Percentiles rank a stretch among this genome's conserved stretches.
Conservation (phyloP, 768 basidiomycete genomes). For the Calocera cornea region DNA sequence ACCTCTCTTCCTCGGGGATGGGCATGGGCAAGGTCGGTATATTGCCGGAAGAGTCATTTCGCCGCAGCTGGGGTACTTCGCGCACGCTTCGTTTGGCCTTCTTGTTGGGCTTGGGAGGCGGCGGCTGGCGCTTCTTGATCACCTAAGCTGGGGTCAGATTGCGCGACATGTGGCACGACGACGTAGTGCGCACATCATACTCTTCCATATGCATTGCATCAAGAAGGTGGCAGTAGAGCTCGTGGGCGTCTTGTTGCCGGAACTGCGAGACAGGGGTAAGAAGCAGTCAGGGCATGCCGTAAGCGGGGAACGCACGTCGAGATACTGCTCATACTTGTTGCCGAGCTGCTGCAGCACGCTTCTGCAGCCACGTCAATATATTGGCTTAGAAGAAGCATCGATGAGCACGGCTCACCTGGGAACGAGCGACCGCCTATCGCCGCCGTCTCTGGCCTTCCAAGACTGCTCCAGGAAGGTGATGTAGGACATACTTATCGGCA, state of each 20-base stretch:
- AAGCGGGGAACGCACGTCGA: constrained; percentile 34
- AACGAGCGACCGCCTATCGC: constrained; percentile 41
- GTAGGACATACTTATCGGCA: constrained; percentile 62
- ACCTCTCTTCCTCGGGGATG: constrained; percentile 33
- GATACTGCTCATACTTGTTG: constrained; percentile 83
- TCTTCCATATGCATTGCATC: constrained; percentile 95
- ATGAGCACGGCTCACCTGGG: constrained; percentile 33
- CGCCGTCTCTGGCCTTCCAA: constrained; percentile 47
- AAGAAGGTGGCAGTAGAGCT: constrained; percentile 75
- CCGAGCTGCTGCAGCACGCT: constrained; percentile 54
- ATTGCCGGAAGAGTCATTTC: background rate
- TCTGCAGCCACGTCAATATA: constrained; percentile 25
- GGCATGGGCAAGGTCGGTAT: constrained; percentile 1
- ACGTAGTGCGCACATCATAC: constrained; percentile 46
- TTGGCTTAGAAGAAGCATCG: constrained; percentile 3
- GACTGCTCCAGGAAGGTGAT: constrained; percentile 44
- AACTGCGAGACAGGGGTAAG: constrained; percentile 28
- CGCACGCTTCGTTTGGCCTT: constrained; percentile 9
- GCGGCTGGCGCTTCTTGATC: constrained; percentile 60
- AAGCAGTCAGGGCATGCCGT: background rate
- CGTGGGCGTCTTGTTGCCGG: constrained; percentile 91
- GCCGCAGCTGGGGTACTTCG: background rate
- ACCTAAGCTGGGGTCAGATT: constrained; percentile 33
- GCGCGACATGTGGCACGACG: background rate
- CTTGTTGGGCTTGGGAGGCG: constrained; percentile 32